Percentiles rank a stretch among this genome's conserved stretches.
These are phyloP conservation scores for Suillus subalutaceus DNA, from an alignment of 768 basidiomycete genomes.

Conservation along the genomic window DNA sequence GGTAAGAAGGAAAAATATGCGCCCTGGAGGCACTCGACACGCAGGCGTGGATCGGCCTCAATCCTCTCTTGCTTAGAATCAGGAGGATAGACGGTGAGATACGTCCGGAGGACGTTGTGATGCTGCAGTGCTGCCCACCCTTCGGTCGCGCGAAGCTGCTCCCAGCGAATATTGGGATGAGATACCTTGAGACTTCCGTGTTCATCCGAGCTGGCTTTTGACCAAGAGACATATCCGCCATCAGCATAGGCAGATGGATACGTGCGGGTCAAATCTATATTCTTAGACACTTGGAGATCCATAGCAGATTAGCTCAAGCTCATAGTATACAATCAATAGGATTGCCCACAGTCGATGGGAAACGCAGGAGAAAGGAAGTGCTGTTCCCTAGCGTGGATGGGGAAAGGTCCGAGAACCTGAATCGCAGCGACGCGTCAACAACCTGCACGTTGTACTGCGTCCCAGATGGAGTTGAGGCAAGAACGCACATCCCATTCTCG, in stretches of 20 bases:
- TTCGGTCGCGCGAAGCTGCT: constrained; percentile 69
- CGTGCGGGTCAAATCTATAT: constrained; percentile 48
- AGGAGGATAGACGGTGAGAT: constrained; percentile 60
- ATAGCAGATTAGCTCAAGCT: background rate
- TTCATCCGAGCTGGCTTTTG: constrained; percentile 40
- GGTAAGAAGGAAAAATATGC: constrained; percentile 78
- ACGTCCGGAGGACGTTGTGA: constrained; percentile 68
- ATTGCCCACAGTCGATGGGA: constrained; percentile 60
- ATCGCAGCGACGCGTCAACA: background rate
- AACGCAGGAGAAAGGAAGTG: constrained; percentile 80
- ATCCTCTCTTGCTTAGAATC: background rate
- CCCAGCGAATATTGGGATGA: constrained; percentile 74
- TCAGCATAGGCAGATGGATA: constrained; percentile 72
- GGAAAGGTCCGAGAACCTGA: constrained; percentile 82
- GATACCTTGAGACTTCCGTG: constrained; percentile 60
- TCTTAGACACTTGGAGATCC: constrained; percentile 44
- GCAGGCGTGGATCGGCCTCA: constrained; percentile 47
- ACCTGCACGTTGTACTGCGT: background rate
- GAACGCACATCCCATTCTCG: constrained; percentile 31
- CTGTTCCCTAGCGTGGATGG: constrained; percentile 82
- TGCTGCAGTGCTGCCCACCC: constrained; percentile 91
- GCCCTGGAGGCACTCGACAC: constrained; percentile 66
- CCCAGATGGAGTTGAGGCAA: background rate
- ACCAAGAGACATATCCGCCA: constrained; percentile 63
- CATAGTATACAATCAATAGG: constrained; percentile 1